Conservation (phyloP, 2,329 filamentous ascomycete species). For the Cordyceps fumosorosea region DNA sequence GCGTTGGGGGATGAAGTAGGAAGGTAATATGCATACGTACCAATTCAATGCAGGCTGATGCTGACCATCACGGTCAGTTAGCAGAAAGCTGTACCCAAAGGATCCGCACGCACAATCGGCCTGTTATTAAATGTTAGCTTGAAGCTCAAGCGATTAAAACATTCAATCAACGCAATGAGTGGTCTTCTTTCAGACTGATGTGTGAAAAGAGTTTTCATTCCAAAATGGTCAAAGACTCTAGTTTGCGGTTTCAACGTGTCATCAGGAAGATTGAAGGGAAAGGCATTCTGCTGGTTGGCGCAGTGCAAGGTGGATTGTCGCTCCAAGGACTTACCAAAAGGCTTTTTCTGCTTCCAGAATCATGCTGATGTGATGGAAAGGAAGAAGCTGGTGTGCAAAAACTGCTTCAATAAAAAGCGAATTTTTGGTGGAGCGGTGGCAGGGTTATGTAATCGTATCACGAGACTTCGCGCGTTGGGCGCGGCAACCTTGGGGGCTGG, state of each 20-base stretch:
- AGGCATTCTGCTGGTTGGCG: slow-evolving; percentile 11
- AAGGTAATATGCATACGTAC: slow-evolving; percentile 23
- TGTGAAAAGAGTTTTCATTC: slow-evolving; percentile 81
- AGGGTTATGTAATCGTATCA: slow-evolving; percentile 23
- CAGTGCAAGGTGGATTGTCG: not conserved
- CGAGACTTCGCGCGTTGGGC: slow-evolving; percentile 27
- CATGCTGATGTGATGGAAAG: slow-evolving; percentile 13
- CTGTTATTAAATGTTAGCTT: slow-evolving; percentile 9
- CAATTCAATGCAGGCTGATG: slow-evolving; percentile 15
- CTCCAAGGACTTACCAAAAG: slow-evolving; percentile 21
- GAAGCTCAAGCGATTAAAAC: not conserved
- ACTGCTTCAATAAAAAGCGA: slow-evolving; percentile 19
- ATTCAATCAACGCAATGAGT: slow-evolving; percentile 1
- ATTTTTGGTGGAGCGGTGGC: slow-evolving; percentile 11
- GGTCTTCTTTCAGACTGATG: slow-evolving; percentile 75
- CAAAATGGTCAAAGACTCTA: slow-evolving; percentile 91
- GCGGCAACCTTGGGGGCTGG: not conserved
- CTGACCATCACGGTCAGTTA: not conserved
- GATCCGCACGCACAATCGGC: not conserved
- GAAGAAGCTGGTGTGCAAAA: slow-evolving; percentile 22
- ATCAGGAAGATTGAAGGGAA: slow-evolving; percentile 49
- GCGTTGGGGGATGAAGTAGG: not conserved
- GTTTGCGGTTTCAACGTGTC: slow-evolving; percentile 82
- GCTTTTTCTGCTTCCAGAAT: slow-evolving; percentile 16
- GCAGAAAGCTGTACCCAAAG: not conserved